These are phyloP conservation scores for Rosa multiflora DNA, from an alignment of 306 rosid species.

Conservation along the genomic window DNA sequence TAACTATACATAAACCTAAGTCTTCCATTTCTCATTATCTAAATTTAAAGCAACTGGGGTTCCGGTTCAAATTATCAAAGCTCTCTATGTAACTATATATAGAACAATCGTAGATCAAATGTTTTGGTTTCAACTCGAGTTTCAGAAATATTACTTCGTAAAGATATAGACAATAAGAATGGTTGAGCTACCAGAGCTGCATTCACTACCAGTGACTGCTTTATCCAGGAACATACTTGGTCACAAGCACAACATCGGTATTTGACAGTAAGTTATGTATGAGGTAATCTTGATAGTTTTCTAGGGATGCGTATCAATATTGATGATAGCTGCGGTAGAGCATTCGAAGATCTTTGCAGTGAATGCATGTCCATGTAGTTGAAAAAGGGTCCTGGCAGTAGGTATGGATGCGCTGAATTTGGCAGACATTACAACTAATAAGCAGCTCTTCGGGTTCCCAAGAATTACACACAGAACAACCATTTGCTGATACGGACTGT, in stretches of 20 bases:
- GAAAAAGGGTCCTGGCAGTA: constrained; percentile 88
- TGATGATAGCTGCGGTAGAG: constrained; percentile 27
- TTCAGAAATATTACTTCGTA: not conserved
- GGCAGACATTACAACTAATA: constrained; percentile 53
- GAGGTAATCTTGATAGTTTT: not conserved
- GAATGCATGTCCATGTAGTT: constrained; percentile 74
- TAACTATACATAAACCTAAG: not conserved
- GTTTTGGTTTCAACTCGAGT: not conserved
- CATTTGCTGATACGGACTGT: constrained; percentile 40
- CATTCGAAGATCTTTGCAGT: constrained; percentile 70
- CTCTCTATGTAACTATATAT: not conserved
- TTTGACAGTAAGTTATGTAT: not conserved
- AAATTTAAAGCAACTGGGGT: not conserved
- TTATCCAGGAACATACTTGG: not conserved
- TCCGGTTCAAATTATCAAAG: not conserved
- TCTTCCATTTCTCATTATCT: not conserved
- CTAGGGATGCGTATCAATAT: constrained; percentile 13
- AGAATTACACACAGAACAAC: constrained; percentile 58
- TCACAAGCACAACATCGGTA: constrained; percentile 1
- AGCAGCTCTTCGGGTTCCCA: constrained; percentile 78
- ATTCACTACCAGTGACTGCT: not conserved
- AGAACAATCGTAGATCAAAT: not conserved
- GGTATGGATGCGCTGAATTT: constrained; percentile 38
- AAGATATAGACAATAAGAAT: not conserved
- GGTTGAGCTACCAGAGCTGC: not conserved